Evolutionary conservation across 495 filamentous ascomycete genomes (phyloP), one percentile per base, ranked within the genome.

Genomic region (Hyaloscypha hepaticicola): DNA sequence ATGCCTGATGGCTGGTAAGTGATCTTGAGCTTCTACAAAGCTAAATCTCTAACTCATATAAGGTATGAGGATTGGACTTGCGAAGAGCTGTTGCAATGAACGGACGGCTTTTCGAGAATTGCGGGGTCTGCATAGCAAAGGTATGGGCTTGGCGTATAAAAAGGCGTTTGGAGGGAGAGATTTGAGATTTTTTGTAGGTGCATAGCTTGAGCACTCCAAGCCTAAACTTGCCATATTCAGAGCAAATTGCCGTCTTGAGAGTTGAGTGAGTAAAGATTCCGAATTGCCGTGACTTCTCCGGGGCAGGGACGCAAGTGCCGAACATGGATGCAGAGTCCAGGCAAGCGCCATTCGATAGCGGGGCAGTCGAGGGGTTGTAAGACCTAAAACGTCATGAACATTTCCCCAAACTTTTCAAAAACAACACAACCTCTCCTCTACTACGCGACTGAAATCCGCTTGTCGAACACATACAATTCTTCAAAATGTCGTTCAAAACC

Each of bases 1-100:
- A 82, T 99, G 75, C 95, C 95, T 16, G 96, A 98, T 79, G 95
- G 95, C 82, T 95, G 84, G 95, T 97, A 87, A 79, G 92, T 83
- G 14, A n/a, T 61, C 28, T 49, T 65, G 34, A 33, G 26, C 26
- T 24, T 24, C n/a, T 24, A 8, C 69, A 45, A 25, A 52, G 71
- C 29, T 45, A 60, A 57, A 14, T 27, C 50, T 38, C 72, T 69
- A 71, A 76, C 29, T 34, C 24, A 11, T 21, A 25, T 27, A 65
- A 97, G 94, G 79, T 99, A 99, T 74, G 95, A 99, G 81, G 95
- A 99, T 76, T 99, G 95, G 95, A 95, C 92, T 58, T 96, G 93
- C 78, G 95, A 99, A 79, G 95, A 99, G 73, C 81, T 99, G 33
- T 82, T 96, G 16, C 79, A 82, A 66, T 70, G 52, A 31, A 49